Conservation (phyloP, 129 eudicot species). For the Rutidosis leptorrhynchoides region DNA sequence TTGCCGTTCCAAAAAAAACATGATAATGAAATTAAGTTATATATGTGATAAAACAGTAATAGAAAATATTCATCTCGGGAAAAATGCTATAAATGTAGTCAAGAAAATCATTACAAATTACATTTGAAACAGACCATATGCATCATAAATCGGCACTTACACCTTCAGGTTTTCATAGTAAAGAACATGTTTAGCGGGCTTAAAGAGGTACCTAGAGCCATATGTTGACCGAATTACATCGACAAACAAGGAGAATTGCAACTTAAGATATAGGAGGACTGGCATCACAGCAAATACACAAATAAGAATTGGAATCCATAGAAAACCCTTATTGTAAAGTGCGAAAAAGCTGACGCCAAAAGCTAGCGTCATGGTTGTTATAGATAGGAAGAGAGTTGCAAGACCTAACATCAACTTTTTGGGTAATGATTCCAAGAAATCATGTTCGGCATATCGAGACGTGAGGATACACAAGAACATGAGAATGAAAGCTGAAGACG, state of each 20-base stretch:
- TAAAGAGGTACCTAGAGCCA: constrained; percentile 22
- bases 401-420: constrained; percentile 9
- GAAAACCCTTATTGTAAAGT: constrained; percentile 15
- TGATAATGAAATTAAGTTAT: too few species aligned
- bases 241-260: constrained; percentile 14
- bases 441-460: constrained; percentile 28
- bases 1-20: too few species aligned
- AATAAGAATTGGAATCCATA: constrained; percentile 33
- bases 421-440: constrained; percentile 28
- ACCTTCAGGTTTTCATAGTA: constrained; percentile 17
- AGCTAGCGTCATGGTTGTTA: constrained; percentile 22
- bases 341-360: constrained; percentile 25
- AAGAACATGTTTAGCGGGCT: constrained; percentile 23
- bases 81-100: too few species aligned
- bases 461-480: constrained; percentile 16
- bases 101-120: neutral
- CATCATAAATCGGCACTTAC: constrained; percentile 1
- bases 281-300: constrained; percentile 31
- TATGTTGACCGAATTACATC: constrained; percentile 8
- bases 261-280: neutral
- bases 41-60: too few species aligned
- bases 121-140: neutral
- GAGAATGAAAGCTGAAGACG: constrained; percentile 12
- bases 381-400: constrained; percentile 19
- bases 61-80: too few species aligned